Conservation (phyloP, 2,329 filamentous ascomycete genomes). For the Xylariaceae sp. region DNA sequence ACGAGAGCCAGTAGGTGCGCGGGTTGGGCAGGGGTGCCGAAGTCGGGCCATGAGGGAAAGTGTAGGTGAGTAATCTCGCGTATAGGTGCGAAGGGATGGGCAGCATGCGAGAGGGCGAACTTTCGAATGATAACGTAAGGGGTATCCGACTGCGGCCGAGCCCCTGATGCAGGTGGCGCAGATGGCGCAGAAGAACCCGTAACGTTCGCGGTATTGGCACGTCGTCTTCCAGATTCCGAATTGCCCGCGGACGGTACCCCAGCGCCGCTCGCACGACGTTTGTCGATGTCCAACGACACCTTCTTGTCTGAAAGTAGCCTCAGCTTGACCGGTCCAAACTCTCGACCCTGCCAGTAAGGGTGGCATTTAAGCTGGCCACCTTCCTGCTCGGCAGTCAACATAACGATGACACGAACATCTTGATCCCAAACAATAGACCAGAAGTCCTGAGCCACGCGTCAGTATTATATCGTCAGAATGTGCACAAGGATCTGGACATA, state of each 20-base stretch:
- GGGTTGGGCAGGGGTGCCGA: slow-evolving; percentile 85
- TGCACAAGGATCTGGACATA: slow-evolving; percentile 38
- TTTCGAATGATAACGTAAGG: slow-evolving; percentile 80
- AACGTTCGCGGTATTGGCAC: slow-evolving; percentile 47
- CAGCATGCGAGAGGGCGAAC: slow-evolving; percentile 71
- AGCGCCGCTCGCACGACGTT: slow-evolving; percentile 35
- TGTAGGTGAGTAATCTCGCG: slow-evolving; percentile 92
- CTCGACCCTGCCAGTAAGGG: slow-evolving; percentile 76
- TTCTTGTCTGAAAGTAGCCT: slow-evolving; percentile 74
- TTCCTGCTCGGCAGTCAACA: slow-evolving; percentile 91
- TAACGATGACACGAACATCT: slow-evolving; percentile 88
- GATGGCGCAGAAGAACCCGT: slow-evolving; percentile 22
- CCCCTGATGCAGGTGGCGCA: slow-evolving; percentile 22
- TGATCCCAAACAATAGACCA: slow-evolving; percentile 98
- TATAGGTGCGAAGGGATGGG: slow-evolving; percentile 74
- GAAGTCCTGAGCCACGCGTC: slow-evolving; percentile 62
- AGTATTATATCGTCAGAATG: slow-evolving; percentile 10
- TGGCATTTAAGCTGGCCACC: slow-evolving; percentile 93
- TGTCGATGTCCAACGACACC: slow-evolving; percentile 65
- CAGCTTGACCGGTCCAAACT: slow-evolving; percentile 71
- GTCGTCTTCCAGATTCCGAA: slow-evolving; percentile 37
- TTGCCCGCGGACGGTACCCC: slow-evolving; percentile 21
- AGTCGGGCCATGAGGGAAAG: slow-evolving; percentile 95
- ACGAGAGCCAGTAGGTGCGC: slow-evolving; percentile 79
- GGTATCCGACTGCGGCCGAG: slow-evolving; percentile 40